Evolutionary conservation across 495 filamentous ascomycete genomes (phyloP).

Genomic region (Margaritispora aquatica): DNA sequence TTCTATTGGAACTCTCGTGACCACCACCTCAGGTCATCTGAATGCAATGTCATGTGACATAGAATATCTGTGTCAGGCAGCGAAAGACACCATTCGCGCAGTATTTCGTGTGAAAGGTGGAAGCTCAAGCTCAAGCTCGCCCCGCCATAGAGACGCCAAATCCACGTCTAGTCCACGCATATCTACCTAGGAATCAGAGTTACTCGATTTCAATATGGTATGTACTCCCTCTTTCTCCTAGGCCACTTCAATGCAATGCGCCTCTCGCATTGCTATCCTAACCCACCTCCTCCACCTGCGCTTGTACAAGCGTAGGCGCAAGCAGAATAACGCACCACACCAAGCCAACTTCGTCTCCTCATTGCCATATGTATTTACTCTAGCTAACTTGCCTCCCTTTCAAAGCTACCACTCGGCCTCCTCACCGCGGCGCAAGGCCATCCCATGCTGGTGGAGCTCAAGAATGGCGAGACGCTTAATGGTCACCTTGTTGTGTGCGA

Average conservation of each 20-base stretch:
- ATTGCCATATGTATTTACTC: not conserved
- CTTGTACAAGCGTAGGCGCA: too few relatives aligned
- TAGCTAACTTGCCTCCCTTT: not conserved
- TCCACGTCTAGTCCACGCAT: too few relatives aligned
- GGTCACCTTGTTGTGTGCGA: constrained; percentile 94
- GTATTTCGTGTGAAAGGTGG: not conserved
- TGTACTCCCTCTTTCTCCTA: not conserved
- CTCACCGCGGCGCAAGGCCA: constrained; percentile 94
- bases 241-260: not conserved
- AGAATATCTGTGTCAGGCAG: not conserved
- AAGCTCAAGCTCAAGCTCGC: not conserved
- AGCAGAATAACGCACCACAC: too few relatives aligned
- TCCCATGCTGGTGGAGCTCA: constrained; percentile 98
- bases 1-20: too few relatives aligned
- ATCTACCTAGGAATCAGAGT: not conserved
- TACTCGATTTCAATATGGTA: not conserved
- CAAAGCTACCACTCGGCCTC: constrained; percentile 83
- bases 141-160: too few relatives aligned
- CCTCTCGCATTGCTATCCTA: too few relatives aligned
- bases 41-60: not conserved
- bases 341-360: too few relatives aligned
- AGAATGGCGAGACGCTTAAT: constrained; percentile 96
- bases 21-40: too few relatives aligned
- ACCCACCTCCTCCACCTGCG: too few relatives aligned
- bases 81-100: not conserved